Percentiles rank a stretch among this genome's conserved stretches.
Evolutionary conservation across 345 rosid species (phyloP).

Genomic region (Microthlaspi erraticum): DNA sequence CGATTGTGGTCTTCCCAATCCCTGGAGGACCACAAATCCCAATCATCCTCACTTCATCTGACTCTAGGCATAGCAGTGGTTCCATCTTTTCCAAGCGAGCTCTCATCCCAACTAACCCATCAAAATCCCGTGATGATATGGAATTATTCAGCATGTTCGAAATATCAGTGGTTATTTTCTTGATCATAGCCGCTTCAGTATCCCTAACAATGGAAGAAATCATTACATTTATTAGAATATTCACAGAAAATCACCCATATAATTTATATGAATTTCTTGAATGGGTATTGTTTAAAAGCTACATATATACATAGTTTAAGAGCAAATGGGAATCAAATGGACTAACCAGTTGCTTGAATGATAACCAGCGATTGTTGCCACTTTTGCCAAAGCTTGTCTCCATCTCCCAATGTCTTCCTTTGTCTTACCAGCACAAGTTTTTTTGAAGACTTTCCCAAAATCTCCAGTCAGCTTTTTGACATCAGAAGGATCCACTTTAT

Average conservation of each 20-base stretch:
- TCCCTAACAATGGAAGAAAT: neutral
- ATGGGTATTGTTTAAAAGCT: neutral
- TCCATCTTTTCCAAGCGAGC: neutral
- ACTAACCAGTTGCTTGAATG: conserved; percentile 21
- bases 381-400: neutral
- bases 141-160: neutral
- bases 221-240: neutral
- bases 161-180: neutral
- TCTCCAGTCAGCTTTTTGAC: neutral
- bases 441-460: neutral
- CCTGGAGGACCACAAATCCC: conserved; percentile 4
- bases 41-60: conserved; percentile 1
- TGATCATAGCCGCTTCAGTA: conserved; percentile 2
- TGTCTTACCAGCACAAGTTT: neutral
- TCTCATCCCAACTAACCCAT: neutral
- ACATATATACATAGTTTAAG: neutral
- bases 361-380: conserved; percentile 11
- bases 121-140: neutral
- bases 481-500: neutral
- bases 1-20: conserved; percentile 1
- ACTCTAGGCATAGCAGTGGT: neutral
- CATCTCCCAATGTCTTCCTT: neutral
- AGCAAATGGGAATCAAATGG: neutral
- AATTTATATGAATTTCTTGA: neutral
- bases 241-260: too few species aligned